Conservation (phyloP, 2,329 filamentous ascomycete species). For the Sporothrix globosa region DNA sequence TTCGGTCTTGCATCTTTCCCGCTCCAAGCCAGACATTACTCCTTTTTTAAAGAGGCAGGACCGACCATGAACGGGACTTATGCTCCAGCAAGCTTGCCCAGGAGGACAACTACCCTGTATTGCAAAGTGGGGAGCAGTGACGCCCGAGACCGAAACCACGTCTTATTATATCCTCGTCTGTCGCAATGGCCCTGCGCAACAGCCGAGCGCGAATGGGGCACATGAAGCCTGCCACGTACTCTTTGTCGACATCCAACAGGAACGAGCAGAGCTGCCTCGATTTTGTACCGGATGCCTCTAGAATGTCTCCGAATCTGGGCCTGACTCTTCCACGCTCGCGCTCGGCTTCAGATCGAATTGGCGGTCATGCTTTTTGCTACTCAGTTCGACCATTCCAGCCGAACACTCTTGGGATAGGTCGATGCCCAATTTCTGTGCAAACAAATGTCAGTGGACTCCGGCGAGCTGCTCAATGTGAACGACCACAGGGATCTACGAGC, state of each 20-base stretch:
- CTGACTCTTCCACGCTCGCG: not conserved
- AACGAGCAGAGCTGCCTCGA: not conserved
- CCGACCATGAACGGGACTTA: not conserved
- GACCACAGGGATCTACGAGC: not conserved
- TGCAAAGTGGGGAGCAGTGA: constrained; percentile 19
- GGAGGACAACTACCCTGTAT: not conserved
- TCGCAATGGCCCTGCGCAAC: not conserved
- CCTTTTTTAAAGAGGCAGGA: not conserved
- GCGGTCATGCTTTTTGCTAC: not conserved
- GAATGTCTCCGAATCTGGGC: not conserved
- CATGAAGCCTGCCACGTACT: not conserved
- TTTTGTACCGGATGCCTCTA: constrained; percentile 1
- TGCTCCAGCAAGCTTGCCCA: constrained; percentile 3
- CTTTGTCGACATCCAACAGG: constrained; percentile 16
- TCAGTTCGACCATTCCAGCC: not conserved
- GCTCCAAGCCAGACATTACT: constrained; percentile 3
- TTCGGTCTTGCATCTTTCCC: constrained; percentile 13
- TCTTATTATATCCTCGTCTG: constrained; percentile 1
- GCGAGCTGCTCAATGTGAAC: too few species aligned
- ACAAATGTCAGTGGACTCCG: not conserved
- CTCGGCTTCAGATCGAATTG: constrained; percentile 13
- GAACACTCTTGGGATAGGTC: constrained; percentile 10
- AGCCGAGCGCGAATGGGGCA: constrained; percentile 8
- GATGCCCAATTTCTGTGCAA: not conserved
- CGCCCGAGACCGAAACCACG: not conserved